Evolutionary conservation across 345 rosid species (phyloP).

Genomic region (Salix purpurea): DNA sequence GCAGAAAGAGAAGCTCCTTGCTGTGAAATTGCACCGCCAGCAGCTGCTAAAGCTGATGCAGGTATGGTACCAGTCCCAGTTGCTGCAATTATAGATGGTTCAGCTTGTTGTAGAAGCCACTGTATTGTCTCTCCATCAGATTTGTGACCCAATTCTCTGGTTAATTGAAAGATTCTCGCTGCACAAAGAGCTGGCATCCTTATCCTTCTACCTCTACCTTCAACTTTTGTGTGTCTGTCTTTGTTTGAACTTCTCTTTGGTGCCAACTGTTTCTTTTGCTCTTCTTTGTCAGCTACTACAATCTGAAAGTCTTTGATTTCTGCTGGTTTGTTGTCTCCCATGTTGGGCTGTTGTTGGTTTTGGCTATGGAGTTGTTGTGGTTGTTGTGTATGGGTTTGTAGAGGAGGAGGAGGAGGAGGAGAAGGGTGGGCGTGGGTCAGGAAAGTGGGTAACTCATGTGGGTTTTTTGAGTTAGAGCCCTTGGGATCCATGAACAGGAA

Average conservation of each 20-base stretch:
- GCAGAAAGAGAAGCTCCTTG: conserved; percentile 57
- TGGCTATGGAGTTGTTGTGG: conserved; percentile 21
- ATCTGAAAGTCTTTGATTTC: conserved; percentile 78
- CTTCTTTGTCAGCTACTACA: conserved; percentile 62
- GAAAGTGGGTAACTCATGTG: conserved; percentile 53
- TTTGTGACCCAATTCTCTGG: conserved; percentile 95
- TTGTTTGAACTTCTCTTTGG: conserved; percentile 92
- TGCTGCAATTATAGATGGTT: conserved; percentile 85
- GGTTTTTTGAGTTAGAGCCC: conserved; percentile 40
- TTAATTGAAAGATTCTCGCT: conserved; percentile 90
- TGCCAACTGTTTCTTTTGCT: conserved; percentile 51
- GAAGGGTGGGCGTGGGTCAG: conserved; percentile 34
- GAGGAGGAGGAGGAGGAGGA: conserved; percentile 20
- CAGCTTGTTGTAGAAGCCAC: conserved; percentile 94
- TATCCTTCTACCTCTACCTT: conserved; percentile 88
- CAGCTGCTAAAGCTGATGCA: conserved; percentile 75
- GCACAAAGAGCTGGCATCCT: conserved; percentile 99
- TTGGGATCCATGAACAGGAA: conserved; percentile 60
- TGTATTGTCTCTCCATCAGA: conserved; percentile 97
- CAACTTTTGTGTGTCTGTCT: conserved; percentile 93
- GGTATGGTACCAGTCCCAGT: conserved; percentile 96
- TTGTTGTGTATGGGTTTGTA: conserved; percentile 21
- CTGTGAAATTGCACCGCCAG: conserved; percentile 58
- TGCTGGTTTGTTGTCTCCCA: conserved; percentile 47
- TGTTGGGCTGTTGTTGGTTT: conserved; percentile 24